Base-by-base conservation (phyloP, 106 monocot genomes). In the Apostasia shenzhenica region DNA sequence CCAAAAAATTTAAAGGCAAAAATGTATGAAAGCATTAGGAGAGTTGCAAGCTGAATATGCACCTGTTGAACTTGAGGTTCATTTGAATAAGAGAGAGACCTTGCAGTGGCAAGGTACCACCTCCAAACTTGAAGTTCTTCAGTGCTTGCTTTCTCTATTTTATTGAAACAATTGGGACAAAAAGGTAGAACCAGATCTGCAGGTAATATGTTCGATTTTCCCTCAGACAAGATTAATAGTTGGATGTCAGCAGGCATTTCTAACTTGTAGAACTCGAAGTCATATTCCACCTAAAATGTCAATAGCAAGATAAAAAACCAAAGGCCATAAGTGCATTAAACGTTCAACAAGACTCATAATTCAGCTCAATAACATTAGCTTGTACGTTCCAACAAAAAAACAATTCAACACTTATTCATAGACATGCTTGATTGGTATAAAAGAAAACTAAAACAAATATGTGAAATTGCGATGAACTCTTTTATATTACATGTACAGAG, bases 151-250 rank as follows among this genome's bases (percentile, higher is more conserved):
- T 72, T 68, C 11, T 69, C 61, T 55, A 70, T n/a, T 11, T 71
- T 48, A 59, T 55, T 61, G 43, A 90, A 73, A 7, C 72, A 54
- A 46, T 55, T 72, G 14, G 87, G 92, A 1, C 71, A 71, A 47
- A 93, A 83, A 64, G 93, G 90, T 47, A 99, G 42, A 11, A 99
- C 77, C 41, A 93, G 55, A 78, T 99, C 90, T 63, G 93, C 89
- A 62, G 99, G 99, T 49, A 99, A 74, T 47, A 93, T 88, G 63
- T 90, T 92, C 44, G 99, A 99, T 72, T 90, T 99, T 26, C 78
- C 87, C 58, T 93, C 99, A 7, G 99, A 99, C 48, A 99, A 64
- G 55, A 88, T 59, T 6, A 99, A 75, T 50, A 90, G 54, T 57
- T 90, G 99, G 46, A 87, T 78, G 56, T 93, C 93, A 13, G 87